Evolutionary conservation across 2,329 filamentous ascomycete genomes (phyloP).

Genomic region (Lasiodiplodia citricola): DNA sequence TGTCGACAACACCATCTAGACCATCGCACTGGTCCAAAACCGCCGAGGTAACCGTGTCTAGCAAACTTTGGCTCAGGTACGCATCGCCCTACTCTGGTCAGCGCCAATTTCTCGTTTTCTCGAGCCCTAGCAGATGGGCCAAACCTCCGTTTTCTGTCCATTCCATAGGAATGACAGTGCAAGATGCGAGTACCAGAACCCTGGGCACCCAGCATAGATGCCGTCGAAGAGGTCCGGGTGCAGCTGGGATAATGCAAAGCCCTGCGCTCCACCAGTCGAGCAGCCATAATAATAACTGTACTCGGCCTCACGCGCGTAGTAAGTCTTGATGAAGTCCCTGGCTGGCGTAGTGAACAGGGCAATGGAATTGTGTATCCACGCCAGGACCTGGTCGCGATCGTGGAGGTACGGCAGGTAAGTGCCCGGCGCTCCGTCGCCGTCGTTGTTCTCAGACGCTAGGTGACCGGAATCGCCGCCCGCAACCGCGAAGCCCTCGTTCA

Average conservation of each 20-base stretch:
- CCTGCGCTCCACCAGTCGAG: slow-evolving; percentile 30
- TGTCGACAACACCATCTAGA: slow-evolving; percentile 47
- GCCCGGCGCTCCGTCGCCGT: slow-evolving; percentile 24
- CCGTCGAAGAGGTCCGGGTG: slow-evolving; percentile 31
- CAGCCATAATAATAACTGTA: slow-evolving; percentile 30
- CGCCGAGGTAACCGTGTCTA: slow-evolving; percentile 42
- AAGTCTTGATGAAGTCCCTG: slow-evolving; percentile 18
- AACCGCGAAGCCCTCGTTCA: slow-evolving; percentile 29
- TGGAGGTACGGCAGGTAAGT: slow-evolving; percentile 30
- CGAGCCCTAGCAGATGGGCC: neutral
- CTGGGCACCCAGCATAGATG: slow-evolving; percentile 29
- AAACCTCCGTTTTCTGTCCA: slow-evolving; percentile 25
- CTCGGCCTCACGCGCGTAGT: slow-evolving; percentile 10
- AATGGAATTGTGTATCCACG: slow-evolving; percentile 30
- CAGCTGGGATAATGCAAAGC: slow-evolving; percentile 29
- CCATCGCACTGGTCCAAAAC: slow-evolving; percentile 46
- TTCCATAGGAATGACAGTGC: slow-evolving; percentile 30
- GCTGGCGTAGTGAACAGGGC: slow-evolving; percentile 28
- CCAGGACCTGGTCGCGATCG: slow-evolving; percentile 20
- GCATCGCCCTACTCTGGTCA: slow-evolving; percentile 26
- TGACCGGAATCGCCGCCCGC: slow-evolving; percentile 29
- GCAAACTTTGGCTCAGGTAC: slow-evolving; percentile 36
- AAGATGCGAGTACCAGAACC: slow-evolving; percentile 30
- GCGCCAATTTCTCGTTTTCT: neutral
- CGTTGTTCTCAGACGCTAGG: slow-evolving; percentile 20